phyloP scores from a whole-genome alignment of 495 filamentous ascomycete genomes.

The Clohesyomyces aquaticus region DNA sequence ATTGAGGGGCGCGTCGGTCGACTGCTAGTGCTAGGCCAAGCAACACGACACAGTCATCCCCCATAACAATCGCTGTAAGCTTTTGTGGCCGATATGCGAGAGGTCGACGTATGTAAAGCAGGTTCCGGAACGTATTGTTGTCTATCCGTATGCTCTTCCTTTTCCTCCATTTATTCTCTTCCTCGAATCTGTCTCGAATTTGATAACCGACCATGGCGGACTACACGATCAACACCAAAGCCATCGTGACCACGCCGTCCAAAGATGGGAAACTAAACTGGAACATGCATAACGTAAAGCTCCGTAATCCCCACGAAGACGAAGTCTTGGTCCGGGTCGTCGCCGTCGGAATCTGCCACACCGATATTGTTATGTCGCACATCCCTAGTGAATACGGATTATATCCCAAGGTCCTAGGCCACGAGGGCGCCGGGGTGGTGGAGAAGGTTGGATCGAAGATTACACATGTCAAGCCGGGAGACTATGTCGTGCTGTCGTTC shows the following conservation, averaged over 20 bases:
- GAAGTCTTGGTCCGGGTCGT: slow-evolving; percentile 26
- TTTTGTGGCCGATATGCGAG: too few relatives aligned
- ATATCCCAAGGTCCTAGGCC: slow-evolving; percentile 29
- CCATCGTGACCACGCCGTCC: slow-evolving; percentile 14
- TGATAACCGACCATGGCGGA: neutral
- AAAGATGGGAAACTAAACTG: slow-evolving; percentile 12
- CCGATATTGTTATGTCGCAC: slow-evolving; percentile 13
- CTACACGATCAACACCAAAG: slow-evolving; percentile 5
- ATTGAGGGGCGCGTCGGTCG: too few relatives aligned
- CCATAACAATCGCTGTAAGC: too few relatives aligned
- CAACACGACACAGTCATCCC: too few relatives aligned
- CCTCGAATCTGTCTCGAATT: neutral
- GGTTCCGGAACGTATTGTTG: too few relatives aligned
- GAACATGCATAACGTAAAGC: slow-evolving; percentile 4
- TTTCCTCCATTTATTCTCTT: neutral
- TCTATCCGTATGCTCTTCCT: too few relatives aligned
- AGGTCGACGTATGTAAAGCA: too few relatives aligned
- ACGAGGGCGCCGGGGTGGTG: slow-evolving; percentile 21
- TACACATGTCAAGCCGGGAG: slow-evolving; percentile 12
- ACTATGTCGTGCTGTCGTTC: slow-evolving; percentile 24
- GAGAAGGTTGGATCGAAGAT: slow-evolving; percentile 18
- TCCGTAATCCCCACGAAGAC: slow-evolving; percentile 1
- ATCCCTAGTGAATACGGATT: slow-evolving; percentile 9
- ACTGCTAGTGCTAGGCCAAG: too few relatives aligned
- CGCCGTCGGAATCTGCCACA: slow-evolving; percentile 23